These are phyloP conservation scores for Ustulina deusta DNA, from an alignment of 2,329 filamentous ascomycete genomes.

Conservation along the genomic window DNA sequence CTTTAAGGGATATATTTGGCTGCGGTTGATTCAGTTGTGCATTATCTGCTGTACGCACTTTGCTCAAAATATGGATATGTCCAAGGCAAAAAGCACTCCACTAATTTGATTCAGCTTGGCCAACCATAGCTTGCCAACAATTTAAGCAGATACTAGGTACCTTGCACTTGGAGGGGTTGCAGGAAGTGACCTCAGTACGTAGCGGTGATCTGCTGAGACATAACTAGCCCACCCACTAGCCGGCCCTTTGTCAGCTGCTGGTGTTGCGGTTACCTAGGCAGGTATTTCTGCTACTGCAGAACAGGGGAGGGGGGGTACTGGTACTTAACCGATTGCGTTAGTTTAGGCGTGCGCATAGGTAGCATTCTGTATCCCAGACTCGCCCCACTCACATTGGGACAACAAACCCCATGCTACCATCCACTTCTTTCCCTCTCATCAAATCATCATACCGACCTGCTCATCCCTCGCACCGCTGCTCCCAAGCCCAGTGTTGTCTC, in stretches of 20 bases:
- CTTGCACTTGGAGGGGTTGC: slow-evolving; percentile 1
- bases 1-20: too few relatives aligned
- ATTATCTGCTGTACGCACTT: too few relatives aligned
- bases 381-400: slow-evolving; percentile 35
- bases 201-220: slow-evolving; percentile 16
- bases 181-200: slow-evolving; percentile 12
- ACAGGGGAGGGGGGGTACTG: slow-evolving; percentile 23
- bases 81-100: not conserved
- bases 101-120: slow-evolving; percentile 5
- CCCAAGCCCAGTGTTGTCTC: slow-evolving; percentile 6
- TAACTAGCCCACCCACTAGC: not conserved
- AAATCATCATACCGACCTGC: slow-evolving; percentile 31
- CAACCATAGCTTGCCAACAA: slow-evolving; percentile 36
- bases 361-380: not conserved
- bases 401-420: slow-evolving; percentile 30
- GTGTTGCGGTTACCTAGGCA: not conserved
- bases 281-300: slow-evolving; percentile 11
- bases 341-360: not conserved
- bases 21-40: too few relatives aligned
- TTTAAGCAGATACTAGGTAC: slow-evolving; percentile 17
- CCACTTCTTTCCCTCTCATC: slow-evolving; percentile 33
- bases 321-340: not conserved
- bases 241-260: slow-evolving; percentile 20
- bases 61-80: not conserved
- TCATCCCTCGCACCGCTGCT: slow-evolving; percentile 6